phyloP scores from a whole-genome alignment of 352 stramenopile genomes.

The Halophytophthora polymorphica region DNA sequence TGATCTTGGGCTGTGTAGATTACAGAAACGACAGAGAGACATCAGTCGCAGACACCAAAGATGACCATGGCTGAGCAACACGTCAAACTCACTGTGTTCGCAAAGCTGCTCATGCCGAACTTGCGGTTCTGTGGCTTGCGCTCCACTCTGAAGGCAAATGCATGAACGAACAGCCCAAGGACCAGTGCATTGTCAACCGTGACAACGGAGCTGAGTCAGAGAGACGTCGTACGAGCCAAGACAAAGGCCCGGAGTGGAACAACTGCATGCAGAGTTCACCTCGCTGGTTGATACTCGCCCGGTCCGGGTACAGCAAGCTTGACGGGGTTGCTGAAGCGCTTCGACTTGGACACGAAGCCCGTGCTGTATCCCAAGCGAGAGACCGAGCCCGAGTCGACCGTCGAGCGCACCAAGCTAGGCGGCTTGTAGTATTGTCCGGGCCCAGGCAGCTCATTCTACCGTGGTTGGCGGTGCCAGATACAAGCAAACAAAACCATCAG shows the following conservation, averaged over 20 bases:
- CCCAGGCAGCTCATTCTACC: constrained; percentile 67
- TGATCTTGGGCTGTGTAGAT: constrained; percentile 22
- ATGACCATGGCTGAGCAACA: too few species aligned
- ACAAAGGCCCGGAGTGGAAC: neutral
- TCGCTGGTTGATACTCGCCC: constrained; percentile 57
- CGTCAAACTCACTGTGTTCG: constrained; percentile 31
- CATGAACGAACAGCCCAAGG: neutral
- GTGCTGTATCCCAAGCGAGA: constrained; percentile 71
- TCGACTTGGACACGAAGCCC: constrained; percentile 77
- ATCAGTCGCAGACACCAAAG: neutral
- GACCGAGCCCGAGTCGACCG: constrained; percentile 62
- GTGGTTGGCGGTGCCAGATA: neutral
- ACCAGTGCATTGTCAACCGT: constrained; percentile 1
- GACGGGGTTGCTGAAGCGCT: constrained; percentile 58
- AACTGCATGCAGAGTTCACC: constrained; percentile 18
- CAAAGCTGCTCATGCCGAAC: constrained; percentile 69
- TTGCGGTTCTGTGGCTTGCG: constrained; percentile 55
- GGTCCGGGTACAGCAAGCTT: constrained; percentile 53
- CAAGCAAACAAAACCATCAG: neutral
- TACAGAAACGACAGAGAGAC: neutral
- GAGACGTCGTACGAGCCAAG: too few species aligned
- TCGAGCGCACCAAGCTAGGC: constrained; percentile 56
- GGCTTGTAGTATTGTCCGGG: constrained; percentile 71
- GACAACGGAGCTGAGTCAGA: neutral
- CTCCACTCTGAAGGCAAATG: constrained; percentile 47